A percentile compares a stretch with the other conserved stretches of the same genome.
Evolutionary conservation across 2,329 filamentous ascomycete genomes (phyloP).

Genomic region (Arthrobotrys entomopaga): DNA sequence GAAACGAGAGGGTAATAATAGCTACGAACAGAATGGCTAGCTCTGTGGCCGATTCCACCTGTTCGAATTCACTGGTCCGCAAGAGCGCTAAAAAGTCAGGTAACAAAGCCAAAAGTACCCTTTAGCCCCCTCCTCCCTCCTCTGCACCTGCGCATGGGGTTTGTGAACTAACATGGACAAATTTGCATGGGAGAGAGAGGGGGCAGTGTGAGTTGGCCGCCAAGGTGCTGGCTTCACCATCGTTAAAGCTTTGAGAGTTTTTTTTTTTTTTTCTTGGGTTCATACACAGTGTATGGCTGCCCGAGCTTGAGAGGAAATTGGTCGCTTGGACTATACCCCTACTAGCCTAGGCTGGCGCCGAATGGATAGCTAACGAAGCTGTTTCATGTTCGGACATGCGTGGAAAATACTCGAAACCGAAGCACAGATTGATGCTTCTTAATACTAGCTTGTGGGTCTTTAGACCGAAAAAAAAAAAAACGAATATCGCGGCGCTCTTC

Average conservation of each 20-base stretch:
- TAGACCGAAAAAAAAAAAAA: conserved; percentile 10
- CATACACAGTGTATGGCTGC: neutral
- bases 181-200: conserved; percentile 20
- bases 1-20: conserved; percentile 32
- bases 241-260: conserved; percentile 24
- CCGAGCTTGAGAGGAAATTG: conserved; percentile 27
- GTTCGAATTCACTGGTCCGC: conserved; percentile 20
- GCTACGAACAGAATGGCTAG: conserved; percentile 30
- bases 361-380: conserved; percentile 20
- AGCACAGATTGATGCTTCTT: neutral
- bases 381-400: conserved; percentile 31
- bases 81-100: neutral
- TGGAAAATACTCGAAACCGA: conserved; percentile 37
- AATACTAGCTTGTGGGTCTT: neutral
- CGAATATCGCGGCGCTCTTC: conserved; percentile 46
- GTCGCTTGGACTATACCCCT: conserved; percentile 47
- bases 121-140: conserved; percentile 19
- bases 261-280: neutral
- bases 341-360: conserved; percentile 32
- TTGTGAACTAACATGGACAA: conserved; percentile 20
- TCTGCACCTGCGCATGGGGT: conserved; percentile 30
- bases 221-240: conserved; percentile 29
- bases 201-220: conserved; percentile 41
- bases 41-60: conserved; percentile 25
- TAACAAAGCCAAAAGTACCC: neutral